Percentiles rank a stretch among this genome's conserved stretches.
phyloP scores from a whole-genome alignment of 768 basidiomycete genomes.

The Hypholoma sublateritium region DNA sequence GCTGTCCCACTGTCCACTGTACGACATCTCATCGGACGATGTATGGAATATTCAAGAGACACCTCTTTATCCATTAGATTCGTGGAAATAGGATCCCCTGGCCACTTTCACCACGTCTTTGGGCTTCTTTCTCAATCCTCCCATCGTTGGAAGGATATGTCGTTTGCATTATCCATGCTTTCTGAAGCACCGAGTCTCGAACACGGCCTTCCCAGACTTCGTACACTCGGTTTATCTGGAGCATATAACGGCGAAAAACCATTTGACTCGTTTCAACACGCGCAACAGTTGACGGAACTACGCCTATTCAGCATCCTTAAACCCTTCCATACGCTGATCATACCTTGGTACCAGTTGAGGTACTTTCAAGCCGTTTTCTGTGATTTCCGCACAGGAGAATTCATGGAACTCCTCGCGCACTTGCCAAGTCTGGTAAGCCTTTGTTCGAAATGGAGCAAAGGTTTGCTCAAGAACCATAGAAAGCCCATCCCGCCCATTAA shows the following conservation, averaged over 20 bases:
- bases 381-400: constrained; percentile 13
- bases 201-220: background rate
- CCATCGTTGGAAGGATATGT: constrained; percentile 13
- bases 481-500: background rate
- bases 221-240: constrained; percentile 5
- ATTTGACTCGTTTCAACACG: constrained; percentile 4
- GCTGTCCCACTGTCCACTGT: background rate
- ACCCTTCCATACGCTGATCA: constrained; percentile 1
- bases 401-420: constrained; percentile 8
- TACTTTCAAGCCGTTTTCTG: constrained; percentile 6
- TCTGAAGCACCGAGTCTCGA: constrained; percentile 3
- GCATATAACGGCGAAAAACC: background rate
- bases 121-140: constrained; percentile 7
- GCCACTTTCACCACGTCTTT: constrained; percentile 7
- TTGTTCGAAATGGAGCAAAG: constrained; percentile 10
- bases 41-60: constrained; percentile 5
- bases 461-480: background rate
- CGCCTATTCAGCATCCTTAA: constrained; percentile 1
- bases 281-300: background rate
- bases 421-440: constrained; percentile 10
- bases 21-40: background rate
- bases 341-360: constrained; percentile 9
- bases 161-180: constrained; percentile 12
- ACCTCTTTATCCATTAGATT: constrained; percentile 8
- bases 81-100: constrained; percentile 7